Base-by-base conservation (phyloP, 83 land plant species). In the Picea abies region DNA sequence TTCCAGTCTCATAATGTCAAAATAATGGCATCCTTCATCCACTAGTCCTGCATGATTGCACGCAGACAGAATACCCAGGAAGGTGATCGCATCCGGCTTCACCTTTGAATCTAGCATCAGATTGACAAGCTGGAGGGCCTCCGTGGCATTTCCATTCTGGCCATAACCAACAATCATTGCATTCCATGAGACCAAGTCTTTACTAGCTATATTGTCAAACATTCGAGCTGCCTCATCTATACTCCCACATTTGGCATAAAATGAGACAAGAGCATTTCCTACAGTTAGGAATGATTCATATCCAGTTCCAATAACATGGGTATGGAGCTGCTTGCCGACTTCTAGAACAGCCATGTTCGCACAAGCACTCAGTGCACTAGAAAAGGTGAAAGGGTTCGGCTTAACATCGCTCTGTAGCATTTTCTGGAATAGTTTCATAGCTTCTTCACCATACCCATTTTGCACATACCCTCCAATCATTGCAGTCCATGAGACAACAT, bases 291-390 rank as follows among this genome's bases (percentile, higher is more conserved):
- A 20, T 73, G 77, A 20, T 23, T 73, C 77, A n/a, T 73, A 44
- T n/a, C 58, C 77, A 73, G 56, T 44, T 44, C 25, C 77, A 73
- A 73, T 73, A 7, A 73, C 39, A 73, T n/a, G 77, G 56, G 82
- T 83, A 61, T 86, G 88, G 64, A 86, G 37, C 9, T 80, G 85
- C 76, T 61, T 29, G 52, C 88, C 82, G 4, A 72, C 15, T 2
- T 79, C 47, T 16, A 83, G 19, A 7, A 84, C 80, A 25, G 80
- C 80, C 14, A 67, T 73, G 17, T 73, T 78, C 3, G 85, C 84
- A 64, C 88, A 86, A 20, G 88, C 88, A 72, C 73, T 80, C 35
- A 86, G 67, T 19, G 67, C 44, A 35, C 79, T 79, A 15, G 88
- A 79, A 66, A 83, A 83, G 9, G 88, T 86, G 67, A 80, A 80